Percentiles rank a stretch among this genome's conserved stretches.
Evolutionary conservation across 2,329 filamentous ascomycete species (phyloP).

Genomic region (Harringtonia aguacate): DNA sequence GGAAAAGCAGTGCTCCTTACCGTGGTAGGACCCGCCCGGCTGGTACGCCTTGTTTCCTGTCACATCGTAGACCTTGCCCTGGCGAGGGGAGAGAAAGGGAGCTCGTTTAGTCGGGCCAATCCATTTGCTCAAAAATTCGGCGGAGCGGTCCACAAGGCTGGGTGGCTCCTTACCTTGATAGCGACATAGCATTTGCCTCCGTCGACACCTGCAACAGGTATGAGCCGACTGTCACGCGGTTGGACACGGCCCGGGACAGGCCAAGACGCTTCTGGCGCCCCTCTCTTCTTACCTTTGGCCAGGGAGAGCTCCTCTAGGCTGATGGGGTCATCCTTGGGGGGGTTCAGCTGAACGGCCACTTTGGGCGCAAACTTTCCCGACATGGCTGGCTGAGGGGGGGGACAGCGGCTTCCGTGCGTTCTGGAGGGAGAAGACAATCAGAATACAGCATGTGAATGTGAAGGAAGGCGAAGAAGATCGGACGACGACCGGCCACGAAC

Average conservation of each 20-base stretch:
- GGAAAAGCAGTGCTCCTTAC: slow-evolving; percentile 39
- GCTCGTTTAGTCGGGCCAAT: neutral
- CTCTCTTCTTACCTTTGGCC: slow-evolving; percentile 78
- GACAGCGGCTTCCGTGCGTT: neutral
- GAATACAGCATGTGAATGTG: no score
- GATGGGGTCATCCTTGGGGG: slow-evolving; percentile 83
- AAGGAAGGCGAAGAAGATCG: no score
- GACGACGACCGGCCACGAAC: no score
- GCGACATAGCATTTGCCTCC: slow-evolving; percentile 57
- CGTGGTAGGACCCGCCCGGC: slow-evolving; percentile 71
- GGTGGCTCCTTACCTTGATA: slow-evolving; percentile 44
- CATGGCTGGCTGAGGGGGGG: slow-evolving; percentile 26
- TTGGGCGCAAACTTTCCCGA: slow-evolving; percentile 69
- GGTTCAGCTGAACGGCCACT: slow-evolving; percentile 59
- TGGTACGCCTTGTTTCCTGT: slow-evolving; percentile 80
- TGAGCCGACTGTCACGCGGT: neutral
- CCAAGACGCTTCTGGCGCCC: no score
- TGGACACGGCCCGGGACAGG: neutral
- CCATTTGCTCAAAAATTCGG: neutral
- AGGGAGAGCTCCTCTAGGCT: slow-evolving; percentile 67
- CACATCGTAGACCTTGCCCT: slow-evolving; percentile 94
- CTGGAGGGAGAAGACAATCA: no score
- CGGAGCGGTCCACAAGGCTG: no score
- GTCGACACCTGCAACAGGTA: slow-evolving; percentile 54
- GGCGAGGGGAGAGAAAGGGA: neutral